Percentiles rank a stretch among this genome's conserved stretches.
phyloP scores from a whole-genome alignment of 2,329 filamentous ascomycete species.

The Ceratocystis diversiconidia region DNA sequence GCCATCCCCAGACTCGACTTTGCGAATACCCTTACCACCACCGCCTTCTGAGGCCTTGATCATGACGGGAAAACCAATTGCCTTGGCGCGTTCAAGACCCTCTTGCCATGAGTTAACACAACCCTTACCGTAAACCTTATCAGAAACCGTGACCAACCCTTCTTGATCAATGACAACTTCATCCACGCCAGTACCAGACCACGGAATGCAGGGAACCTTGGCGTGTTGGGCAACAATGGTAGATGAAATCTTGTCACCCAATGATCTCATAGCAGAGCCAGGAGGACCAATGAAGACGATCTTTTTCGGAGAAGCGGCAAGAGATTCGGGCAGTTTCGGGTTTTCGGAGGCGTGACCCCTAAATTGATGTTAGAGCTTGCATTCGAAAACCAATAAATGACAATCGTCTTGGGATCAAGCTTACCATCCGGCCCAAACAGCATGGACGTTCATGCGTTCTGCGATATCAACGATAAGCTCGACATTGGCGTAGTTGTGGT shows the following conservation, averaged over 20 bases:
- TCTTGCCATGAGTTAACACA: slow-evolving; percentile 85
- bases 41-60: slow-evolving; percentile 99
- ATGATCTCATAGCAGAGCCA: slow-evolving; percentile 93
- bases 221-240: slow-evolving; percentile 98
- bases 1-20: slow-evolving; percentile 71
- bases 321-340: slow-evolving; percentile 87
- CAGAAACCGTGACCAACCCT: slow-evolving; percentile 83
- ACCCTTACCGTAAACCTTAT: slow-evolving; percentile 74
- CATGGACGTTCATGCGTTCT: slow-evolving; percentile 95
- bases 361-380: neutral
- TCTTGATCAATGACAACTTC: slow-evolving; percentile 62
- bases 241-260: slow-evolving; percentile 98
- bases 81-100: slow-evolving; percentile 68
- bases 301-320: slow-evolving; percentile 93
- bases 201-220: slow-evolving; percentile 92
- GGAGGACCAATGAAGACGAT: slow-evolving; percentile 98
- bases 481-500: slow-evolving; percentile 99
- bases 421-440: slow-evolving; percentile 97
- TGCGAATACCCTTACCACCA: slow-evolving; percentile 97
- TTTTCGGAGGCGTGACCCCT: slow-evolving; percentile 98
- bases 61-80: slow-evolving; percentile 98
- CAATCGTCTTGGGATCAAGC: slow-evolving; percentile 23
- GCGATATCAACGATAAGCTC: slow-evolving; percentile 98
- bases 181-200: slow-evolving; percentile 88
- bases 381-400: slow-evolving; percentile 4